Percentiles rank a stretch among this genome's conserved stretches.
phyloP scores from a whole-genome alignment of 495 filamentous ascomycete species.

The Hypoxylon subgilvum region DNA sequence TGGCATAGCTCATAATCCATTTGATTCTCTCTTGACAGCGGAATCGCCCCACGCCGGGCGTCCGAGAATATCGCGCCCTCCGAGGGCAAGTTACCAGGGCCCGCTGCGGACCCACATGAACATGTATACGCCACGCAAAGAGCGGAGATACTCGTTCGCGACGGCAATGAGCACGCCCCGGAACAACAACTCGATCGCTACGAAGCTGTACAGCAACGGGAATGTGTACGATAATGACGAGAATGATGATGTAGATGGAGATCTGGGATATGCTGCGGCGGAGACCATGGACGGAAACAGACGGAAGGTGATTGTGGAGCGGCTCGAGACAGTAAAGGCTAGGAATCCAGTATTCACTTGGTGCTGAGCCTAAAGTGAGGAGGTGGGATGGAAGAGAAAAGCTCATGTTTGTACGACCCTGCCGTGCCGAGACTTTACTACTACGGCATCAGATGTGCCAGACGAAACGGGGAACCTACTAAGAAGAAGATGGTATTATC shows the following conservation, averaged over 20 bases:
- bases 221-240: slow-evolving; percentile 49
- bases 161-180: slow-evolving; percentile 42
- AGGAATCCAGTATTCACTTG: slow-evolving; percentile 97
- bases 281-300: slow-evolving; percentile 89
- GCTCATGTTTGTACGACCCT: neutral
- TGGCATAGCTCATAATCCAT: slow-evolving; percentile 23
- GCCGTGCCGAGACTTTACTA: neutral
- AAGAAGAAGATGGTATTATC: slow-evolving; percentile 42
- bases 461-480: neutral
- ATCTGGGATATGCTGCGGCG: slow-evolving; percentile 91
- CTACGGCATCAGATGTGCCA: neutral
- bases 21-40: slow-evolving; percentile 10
- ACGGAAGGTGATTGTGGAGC: slow-evolving; percentile 94
- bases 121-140: slow-evolving; percentile 50
- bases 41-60: slow-evolving; percentile 8
- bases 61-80: slow-evolving; percentile 7
- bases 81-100: slow-evolving; percentile 45
- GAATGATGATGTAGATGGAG: slow-evolving; percentile 83
- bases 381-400: neutral
- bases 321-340: slow-evolving; percentile 91
- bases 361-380: slow-evolving; percentile 66
- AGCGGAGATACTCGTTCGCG: slow-evolving; percentile 51
- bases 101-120: slow-evolving; percentile 45
- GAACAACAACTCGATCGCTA: slow-evolving; percentile 51
- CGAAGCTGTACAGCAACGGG: slow-evolving; percentile 47